Evolutionary conservation across 139 green algal genomes (phyloP).

Genomic region (Volvox reticuliferus): DNA sequence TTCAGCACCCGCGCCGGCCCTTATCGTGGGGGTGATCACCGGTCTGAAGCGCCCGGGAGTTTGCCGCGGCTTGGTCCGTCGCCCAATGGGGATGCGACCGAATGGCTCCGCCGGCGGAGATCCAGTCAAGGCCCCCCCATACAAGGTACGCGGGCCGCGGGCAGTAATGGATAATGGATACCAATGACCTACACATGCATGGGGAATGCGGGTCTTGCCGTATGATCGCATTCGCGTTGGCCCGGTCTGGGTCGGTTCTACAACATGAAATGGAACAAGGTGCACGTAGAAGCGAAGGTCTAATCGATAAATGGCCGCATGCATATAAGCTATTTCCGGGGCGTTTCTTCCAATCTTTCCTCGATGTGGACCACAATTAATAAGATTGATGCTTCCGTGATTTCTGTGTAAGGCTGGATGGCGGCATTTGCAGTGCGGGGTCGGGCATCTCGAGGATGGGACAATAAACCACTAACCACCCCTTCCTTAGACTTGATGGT

Average conservation of each 20-base stretch:
- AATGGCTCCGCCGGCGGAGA: neutral
- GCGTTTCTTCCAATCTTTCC: too few relatives aligned
- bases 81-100: neutral
- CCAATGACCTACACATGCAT: neutral
- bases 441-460: too few relatives aligned
- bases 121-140: neutral
- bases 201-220: neutral
- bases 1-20: neutral
- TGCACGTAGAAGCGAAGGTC: neutral
- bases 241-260: neutral
- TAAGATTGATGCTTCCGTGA: too few relatives aligned
- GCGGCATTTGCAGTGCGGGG: too few relatives aligned
- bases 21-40: neutral
- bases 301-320: neutral
- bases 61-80: neutral
- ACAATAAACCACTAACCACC: too few relatives aligned
- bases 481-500: too few relatives aligned
- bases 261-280: neutral
- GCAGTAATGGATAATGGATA: neutral
- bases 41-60: neutral
- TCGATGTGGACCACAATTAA: too few relatives aligned
- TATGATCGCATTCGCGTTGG: neutral
- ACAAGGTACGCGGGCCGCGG: conserved; percentile 2
- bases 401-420: too few relatives aligned
- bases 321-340: too few relatives aligned